Percentiles rank a stretch among this genome's conserved stretches.
Evolutionary conservation across 176 grass and related monocot species (phyloP).

Genomic region (Tillandsia leiboldiana): DNA sequence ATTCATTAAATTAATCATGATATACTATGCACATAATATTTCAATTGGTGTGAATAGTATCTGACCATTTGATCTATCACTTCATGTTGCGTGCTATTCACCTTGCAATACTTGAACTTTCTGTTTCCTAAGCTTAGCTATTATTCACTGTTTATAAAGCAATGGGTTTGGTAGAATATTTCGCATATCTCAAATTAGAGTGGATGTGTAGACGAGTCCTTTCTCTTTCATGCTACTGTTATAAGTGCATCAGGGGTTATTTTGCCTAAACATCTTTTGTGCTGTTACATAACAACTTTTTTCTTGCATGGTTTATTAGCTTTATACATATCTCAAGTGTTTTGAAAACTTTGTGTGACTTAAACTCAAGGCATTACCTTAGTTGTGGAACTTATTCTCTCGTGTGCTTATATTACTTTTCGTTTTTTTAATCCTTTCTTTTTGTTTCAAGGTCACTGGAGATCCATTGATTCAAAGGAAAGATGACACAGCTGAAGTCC

Average conservation of each 20-base stretch:
- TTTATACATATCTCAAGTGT: not conserved
- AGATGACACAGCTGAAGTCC: slow-evolving; percentile 89
- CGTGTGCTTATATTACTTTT: slow-evolving; percentile 1
- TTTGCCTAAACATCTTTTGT: too few relatives aligned
- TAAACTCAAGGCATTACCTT: not conserved
- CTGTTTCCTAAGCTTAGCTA: too few relatives aligned
- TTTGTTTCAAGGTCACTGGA: slow-evolving; percentile 60
- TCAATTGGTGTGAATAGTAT: not conserved
- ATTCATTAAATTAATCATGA: not conserved
- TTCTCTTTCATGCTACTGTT: too few relatives aligned
- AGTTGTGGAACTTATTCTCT: not conserved
- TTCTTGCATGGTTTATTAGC: not conserved
- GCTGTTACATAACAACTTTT: not conserved
- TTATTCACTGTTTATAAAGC: too few relatives aligned
- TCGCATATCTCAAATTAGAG: too few relatives aligned
- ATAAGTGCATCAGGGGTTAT: too few relatives aligned
- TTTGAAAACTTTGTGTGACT: not conserved
- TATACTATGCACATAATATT: not conserved
- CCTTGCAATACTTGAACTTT: not conserved
- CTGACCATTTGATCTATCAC: too few relatives aligned
- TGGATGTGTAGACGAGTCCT: too few relatives aligned
- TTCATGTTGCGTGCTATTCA: not conserved
- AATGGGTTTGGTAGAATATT: too few relatives aligned
- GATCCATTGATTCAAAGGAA: slow-evolving; percentile 92
- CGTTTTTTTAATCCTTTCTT: not conserved